These are phyloP conservation scores for Xylariaceae sp. DNA, from an alignment of 2,329 filamentous ascomycete genomes.

Conservation along the genomic window DNA sequence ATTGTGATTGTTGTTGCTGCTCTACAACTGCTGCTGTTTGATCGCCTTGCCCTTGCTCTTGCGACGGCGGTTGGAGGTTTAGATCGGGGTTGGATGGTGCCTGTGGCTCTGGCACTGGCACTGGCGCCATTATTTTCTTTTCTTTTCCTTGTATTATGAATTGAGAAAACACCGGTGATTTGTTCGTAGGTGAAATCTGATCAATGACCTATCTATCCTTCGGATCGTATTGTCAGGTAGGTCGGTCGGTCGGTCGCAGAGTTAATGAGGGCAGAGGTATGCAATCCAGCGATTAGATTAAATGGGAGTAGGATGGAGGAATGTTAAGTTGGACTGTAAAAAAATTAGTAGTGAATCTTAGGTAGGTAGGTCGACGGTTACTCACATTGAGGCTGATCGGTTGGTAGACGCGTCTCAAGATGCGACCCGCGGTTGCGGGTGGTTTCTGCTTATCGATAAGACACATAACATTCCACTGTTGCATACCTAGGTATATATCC, in stretches of 20 bases:
- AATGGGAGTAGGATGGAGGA: neutral
- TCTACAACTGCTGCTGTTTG: neutral
- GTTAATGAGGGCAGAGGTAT: neutral
- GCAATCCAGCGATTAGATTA: neutral
- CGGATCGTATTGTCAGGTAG: neutral
- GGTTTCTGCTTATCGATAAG: constrained; percentile 39
- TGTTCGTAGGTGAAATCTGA: neutral
- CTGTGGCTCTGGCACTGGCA: neutral
- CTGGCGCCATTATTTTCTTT: constrained; percentile 17
- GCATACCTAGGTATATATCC: neutral
- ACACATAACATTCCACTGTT: neutral
- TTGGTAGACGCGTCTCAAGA: constrained; percentile 29
- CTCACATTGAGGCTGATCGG: neutral
- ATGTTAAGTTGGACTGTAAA: neutral
- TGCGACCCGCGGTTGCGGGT: constrained; percentile 32
- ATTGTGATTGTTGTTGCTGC: neutral
- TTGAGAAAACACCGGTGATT: neutral
- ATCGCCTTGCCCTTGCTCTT: neutral
- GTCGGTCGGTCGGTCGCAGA: neutral
- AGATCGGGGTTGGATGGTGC: neutral
- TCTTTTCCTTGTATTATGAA: neutral
- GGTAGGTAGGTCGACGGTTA: neutral
- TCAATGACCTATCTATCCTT: neutral
- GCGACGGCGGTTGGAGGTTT: neutral
- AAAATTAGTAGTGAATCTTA: neutral